Base-by-base conservation (phyloP, 352 stramenopile genomes). In the Phytophthora multivora region DNA sequence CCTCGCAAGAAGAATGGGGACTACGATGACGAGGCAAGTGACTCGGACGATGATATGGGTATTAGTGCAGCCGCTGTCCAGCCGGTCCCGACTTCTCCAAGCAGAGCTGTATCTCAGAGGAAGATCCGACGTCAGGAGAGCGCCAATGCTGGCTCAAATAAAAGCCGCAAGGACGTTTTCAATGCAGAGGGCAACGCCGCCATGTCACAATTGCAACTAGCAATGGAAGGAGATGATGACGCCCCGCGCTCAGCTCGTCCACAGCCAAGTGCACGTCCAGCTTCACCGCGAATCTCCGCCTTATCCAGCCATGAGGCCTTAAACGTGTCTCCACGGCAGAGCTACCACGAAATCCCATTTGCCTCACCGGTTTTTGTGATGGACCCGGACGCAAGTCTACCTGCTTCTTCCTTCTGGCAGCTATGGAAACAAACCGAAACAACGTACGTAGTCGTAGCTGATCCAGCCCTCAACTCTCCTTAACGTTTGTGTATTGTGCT, bases 381-480 rank as follows among this genome's bases (percentile, higher is more conserved):
- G 56, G 66, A 87, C n/a, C 41, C 67, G 13, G 57, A 59, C 63
- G 68, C 67, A 41, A 42, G 59, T 18, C 23, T 77, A 9, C 15
- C 58, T 39, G 15, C 51, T 1, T 36, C 60, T 4, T 52, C 68
- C 16, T 78, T 78, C 39, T 78, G 69, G 69, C 65, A 66, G 21
- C 59, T 80, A 3, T 91, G 82, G 82, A 86, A 88, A 46, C 60
- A 80, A 19, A 66, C 62, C 18, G 76, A 89, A 56, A 91, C 82
- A n/a, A 88, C 78, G 80, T 91, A 75, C 49, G 78, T n/a, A 63
- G 21, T 39, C 31, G n/a, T 41, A 21, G 28, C 13, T 28, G 13
- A 33, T 23, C 46, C 2, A 28, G 28, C n/a, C 19, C 2, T 2
- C 4, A 19, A 50, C 15, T 28, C 21, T 28, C 12, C 46, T 19